These are phyloP conservation scores for Didymellaceae sp. DNA, from an alignment of 2,329 filamentous ascomycete species.

Conservation along the genomic window DNA sequence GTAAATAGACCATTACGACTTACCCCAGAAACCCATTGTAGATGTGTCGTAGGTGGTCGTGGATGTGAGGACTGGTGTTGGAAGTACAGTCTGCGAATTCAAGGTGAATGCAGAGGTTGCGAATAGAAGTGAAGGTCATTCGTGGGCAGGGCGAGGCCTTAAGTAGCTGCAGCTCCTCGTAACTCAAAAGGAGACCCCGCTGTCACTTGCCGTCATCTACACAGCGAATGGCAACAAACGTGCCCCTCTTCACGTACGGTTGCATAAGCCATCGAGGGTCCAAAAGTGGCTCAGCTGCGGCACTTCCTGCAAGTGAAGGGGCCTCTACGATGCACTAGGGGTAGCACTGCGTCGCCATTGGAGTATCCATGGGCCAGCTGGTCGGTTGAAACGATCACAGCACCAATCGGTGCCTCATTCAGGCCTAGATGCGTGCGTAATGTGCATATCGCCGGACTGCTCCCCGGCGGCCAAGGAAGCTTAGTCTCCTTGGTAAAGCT, in stretches of 20 bases:
- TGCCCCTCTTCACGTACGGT: constrained; percentile 27
- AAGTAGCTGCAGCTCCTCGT: constrained; percentile 21
- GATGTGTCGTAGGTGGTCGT: no score
- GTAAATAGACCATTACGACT: no score
- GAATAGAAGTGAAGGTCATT: neutral
- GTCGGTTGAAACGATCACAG: constrained; percentile 6
- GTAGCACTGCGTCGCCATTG: constrained; percentile 21
- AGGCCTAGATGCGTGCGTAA: constrained; percentile 38
- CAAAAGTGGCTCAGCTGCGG: constrained; percentile 29
- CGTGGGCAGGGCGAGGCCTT: constrained; percentile 9
- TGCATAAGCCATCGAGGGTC: constrained; percentile 29
- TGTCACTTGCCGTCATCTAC: constrained; percentile 21
- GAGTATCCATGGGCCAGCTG: constrained; percentile 5
- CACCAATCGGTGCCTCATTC: constrained; percentile 20
- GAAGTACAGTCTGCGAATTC: neutral
- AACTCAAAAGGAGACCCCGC: constrained; percentile 7
- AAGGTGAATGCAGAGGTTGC: neutral
- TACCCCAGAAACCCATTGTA: constrained; percentile 56
- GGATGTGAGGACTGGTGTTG: neutral
- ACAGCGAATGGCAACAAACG: constrained; percentile 14
- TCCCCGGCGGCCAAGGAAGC: neutral
- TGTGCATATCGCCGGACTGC: constrained; percentile 6
- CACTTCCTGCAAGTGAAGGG: neutral
- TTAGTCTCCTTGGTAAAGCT: constrained; percentile 43
- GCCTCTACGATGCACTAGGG: constrained; percentile 25